These are phyloP conservation scores for Botryotinia globosa DNA, from an alignment of 2,329 filamentous ascomycete genomes.

Conservation along the genomic window DNA sequence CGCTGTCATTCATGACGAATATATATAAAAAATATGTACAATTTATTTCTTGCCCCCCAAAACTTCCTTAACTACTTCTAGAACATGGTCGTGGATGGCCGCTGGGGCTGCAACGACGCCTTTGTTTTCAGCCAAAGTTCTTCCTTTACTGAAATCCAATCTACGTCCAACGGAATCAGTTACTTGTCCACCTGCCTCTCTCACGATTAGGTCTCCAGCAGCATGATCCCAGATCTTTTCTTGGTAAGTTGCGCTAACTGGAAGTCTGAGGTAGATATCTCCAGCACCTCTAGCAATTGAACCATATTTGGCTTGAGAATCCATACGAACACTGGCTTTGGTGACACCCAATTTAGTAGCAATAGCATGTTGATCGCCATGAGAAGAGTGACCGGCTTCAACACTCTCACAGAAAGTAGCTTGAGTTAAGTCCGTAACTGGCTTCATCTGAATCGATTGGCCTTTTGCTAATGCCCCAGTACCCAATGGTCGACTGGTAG, in stretches of 20 bases:
- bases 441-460: conserved; percentile 75
- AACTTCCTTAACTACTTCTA: conserved; percentile 79
- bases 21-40: background rate
- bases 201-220: conserved; percentile 88
- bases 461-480: conserved; percentile 52
- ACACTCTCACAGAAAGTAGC: conserved; percentile 97
- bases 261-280: conserved; percentile 89
- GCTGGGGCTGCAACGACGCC: conserved; percentile 87
- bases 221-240: conserved; percentile 99
- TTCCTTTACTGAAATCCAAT: conserved; percentile 81
- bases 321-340: conserved; percentile 87
- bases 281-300: conserved; percentile 91
- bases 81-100: conserved; percentile 70
- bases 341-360: conserved; percentile 84
- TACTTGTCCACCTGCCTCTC: conserved; percentile 89
- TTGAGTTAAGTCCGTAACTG: conserved; percentile 67
- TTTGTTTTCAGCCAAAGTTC: conserved; percentile 87
- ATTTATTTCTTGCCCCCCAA: conserved; percentile 47
- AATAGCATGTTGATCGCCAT: conserved; percentile 83
- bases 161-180: conserved; percentile 83
- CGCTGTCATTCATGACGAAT: conserved; percentile 5
- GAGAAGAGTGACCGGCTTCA: conserved; percentile 86
- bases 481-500: conserved; percentile 71
- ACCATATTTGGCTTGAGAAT: conserved; percentile 97
- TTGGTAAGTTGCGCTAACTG: conserved; percentile 81